Evolutionary conservation across 208 protist species (phyloP), one percentile per base, ranked within the genome.

Genomic region (Leishmania guyanensis): DNA sequence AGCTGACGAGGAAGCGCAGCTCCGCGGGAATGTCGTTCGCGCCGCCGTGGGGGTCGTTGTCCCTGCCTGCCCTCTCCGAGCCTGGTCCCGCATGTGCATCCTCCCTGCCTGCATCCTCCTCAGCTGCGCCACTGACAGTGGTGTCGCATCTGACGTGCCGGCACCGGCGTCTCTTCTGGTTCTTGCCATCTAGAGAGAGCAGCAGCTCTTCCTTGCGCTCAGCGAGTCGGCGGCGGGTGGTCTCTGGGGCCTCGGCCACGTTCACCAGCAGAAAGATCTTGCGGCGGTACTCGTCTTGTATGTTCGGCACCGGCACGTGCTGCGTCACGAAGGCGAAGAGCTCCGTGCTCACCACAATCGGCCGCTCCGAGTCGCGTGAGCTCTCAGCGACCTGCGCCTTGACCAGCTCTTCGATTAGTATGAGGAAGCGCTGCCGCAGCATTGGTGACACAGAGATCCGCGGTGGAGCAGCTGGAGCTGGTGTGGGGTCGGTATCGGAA

Each of bases 201-300:
- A 56, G 5, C 29, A 76, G 73, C 64, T 78, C 77, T 60, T 74
- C 71, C 81, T 53, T 62, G 50, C 74, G 66, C 65, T 73, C 77
- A 3, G 82, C 78, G 36, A 65, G 79, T 17, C 87, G 87, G 46
- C 80, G 77, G 43, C 86, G 85, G 74, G 83, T 84, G 66, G 88
- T 91, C 66, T 87, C 87, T 14, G 84, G 84, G 76, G 91, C 82
- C 70, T 94, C 90, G 16, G 92, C 86, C 33, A 98, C 92, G 75
- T 98, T 98, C 58, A 98, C 93, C 56, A 98, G 86, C 62, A 98
- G 85, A 86, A 94, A 98, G 36, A 98, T 89, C 85, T 98, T 98
- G 50, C 94, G 90, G 5, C 94, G 90, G 86, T 98, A 98, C 79
- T 95, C 93, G 82, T 98, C 94, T 70, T 98, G 94, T 72, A 98